Evolutionary conservation across 2,329 filamentous ascomycete genomes (phyloP), one percentile per base, ranked within the genome.

Genomic region (Aureobasidium vineae): DNA sequence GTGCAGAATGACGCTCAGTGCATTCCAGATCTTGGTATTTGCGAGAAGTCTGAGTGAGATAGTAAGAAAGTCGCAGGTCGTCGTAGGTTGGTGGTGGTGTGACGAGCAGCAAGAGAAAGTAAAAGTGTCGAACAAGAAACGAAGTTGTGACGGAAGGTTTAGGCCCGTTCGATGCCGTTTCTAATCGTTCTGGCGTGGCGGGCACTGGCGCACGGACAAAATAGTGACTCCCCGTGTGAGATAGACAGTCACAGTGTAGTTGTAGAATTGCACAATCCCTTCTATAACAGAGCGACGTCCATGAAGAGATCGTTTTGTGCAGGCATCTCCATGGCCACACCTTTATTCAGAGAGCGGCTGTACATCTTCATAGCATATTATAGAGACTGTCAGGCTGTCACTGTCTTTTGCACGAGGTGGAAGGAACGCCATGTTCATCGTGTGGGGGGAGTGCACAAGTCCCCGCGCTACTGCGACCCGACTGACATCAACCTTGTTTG

Each of bases 401-500:
- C 10, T 3, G 33, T 13, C 33, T 36, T 36, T 36, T 36, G 33
- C 33, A 36, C 33, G 13, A 36, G 33, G 8, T 13, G 33, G 33
- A 36, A 13, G 33, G 33, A 36, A 19, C 49, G 49, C 49, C 49
- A 33, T 52, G n/a, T 15, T 38, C 40, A 33, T 41, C 11, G 53
- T 26, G 28, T 54, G 53, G 28, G 50, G 15, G 31, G 53, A 38
- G 19, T 31, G 21, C 53, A 21, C n/a, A 21, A 26, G 38, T 19
- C 38, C 31, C 52, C 52, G 26, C 50, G 50, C 31, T 53, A 21
- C 15, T 26, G 31, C 52, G 10, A n/a, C 26, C 26, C 21, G 21
- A n/a, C 59, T 41, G 59, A 52, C 59, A 63, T 52, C 59, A 63
- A 40, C 45, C 59, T 47, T 47, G 59, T 52, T 40, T 47, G 41